Evolutionary conservation across 306 rosid genomes (phyloP), one percentile per base, ranked within the genome.

Genomic region (Castanea mollissima): DNA sequence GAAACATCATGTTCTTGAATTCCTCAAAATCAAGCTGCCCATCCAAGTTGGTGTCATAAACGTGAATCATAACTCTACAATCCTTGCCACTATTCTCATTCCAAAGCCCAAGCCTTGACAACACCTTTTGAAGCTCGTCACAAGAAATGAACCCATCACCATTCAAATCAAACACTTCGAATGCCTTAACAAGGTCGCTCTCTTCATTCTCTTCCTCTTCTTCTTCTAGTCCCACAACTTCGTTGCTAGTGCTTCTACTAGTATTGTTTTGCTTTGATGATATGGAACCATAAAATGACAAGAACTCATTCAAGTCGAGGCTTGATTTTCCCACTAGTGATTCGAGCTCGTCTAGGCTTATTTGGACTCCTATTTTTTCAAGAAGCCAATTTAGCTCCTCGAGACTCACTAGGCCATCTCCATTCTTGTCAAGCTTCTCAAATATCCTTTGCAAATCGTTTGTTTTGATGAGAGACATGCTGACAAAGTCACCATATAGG

Each of bases 11-110:
- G 78, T 75, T 89, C 89, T 89, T 92, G 77, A 94, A 94, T 73
- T 94, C 98, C 69, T 94, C 81, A 58, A 92, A 92, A 88, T 94
- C 97, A 82, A 94, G 96, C 21, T 25, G 81, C 0, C 98, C 97
- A 55, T 91, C 98, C 54, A 80, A 84, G 70, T 94, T 85, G 32
- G 94, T 69, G 78, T 94, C 98, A 29, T 84, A 92, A 12, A 79
- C 88, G 0, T 52, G 65, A 60, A 92, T 94, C 98, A 94, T 94
- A 51, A 16, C 57, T 10, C 58, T 65, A 63, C 89, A 90, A 82
- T 92, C 96, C 13, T 72, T 74, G 7, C 83, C 83, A 16, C 77
- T 69, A 9, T 12, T 85, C 15, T 82, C 88, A 29, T 87, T 91
- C 94, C 91, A 87, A 10, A 88, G 80, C 20, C 90, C 97, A 23